Evolutionary conservation across 192 early-diverging fungal species (phyloP).

Genomic region (Coemansia sp.): DNA sequence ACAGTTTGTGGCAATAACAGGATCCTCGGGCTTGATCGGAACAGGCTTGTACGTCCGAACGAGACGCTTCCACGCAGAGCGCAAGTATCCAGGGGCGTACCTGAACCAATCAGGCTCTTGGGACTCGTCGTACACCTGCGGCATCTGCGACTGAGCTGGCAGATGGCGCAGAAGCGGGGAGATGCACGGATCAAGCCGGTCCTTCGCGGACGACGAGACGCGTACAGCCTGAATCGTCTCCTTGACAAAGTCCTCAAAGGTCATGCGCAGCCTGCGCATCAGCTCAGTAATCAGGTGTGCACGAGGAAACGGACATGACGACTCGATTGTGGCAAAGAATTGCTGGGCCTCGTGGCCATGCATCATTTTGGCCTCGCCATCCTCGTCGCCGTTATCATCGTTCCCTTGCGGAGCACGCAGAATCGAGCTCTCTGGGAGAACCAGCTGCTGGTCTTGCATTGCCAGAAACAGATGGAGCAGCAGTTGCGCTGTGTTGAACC

Average conservation of each 20-base stretch:
- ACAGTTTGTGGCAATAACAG: not conserved
- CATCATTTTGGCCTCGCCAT: not conserved
- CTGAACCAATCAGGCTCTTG: conserved; percentile 53
- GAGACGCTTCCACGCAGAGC: conserved; percentile 52
- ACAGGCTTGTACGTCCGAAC: conserved; percentile 35
- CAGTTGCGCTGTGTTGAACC: conserved; percentile 55
- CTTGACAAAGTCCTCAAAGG: conserved; percentile 52
- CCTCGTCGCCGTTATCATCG: not conserved
- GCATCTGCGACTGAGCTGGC: conserved; percentile 34
- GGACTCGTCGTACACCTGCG: conserved; percentile 12
- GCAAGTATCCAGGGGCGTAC: conserved; percentile 47
- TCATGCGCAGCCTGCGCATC: conserved; percentile 44
- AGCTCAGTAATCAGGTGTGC: conserved; percentile 49
- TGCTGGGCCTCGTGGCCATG: not conserved
- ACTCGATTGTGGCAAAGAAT: conserved; percentile 19
- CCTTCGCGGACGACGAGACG: conserved; percentile 35
- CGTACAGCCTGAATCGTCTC: conserved; percentile 47
- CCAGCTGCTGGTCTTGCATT: conserved; percentile 48
- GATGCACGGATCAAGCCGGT: conserved; percentile 45
- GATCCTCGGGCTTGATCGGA: conserved; percentile 1
- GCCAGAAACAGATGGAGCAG: conserved; percentile 47
- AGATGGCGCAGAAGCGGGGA: conserved; percentile 48
- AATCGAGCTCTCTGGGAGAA: conserved; percentile 23
- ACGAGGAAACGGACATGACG: conserved; percentile 41
- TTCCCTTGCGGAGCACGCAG: not conserved